Base-by-base conservation (phyloP, 257 asterid genomes). In the Penstemon newberryi region DNA sequence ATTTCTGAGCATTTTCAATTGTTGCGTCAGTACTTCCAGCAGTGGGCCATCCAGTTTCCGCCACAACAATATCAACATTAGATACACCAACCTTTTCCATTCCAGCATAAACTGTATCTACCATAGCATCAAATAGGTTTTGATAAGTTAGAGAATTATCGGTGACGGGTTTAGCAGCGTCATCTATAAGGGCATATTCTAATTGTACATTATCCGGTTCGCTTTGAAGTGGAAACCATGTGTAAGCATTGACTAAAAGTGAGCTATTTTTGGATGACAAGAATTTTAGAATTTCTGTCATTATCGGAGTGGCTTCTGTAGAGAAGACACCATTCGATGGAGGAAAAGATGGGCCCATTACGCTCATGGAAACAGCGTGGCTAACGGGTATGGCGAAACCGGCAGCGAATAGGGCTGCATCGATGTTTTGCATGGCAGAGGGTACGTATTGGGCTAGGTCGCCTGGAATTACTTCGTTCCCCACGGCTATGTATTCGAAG, bases 111-210 rank as follows among this genome's bases (percentile, higher is more conserved):
- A 60, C 61, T 0, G 86, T 56, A 40, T 85, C 90, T 5, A 73
- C 67, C 78, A 80, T 82, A 3, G 87, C 78, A 13, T 76, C 80
- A 12, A 85, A 80, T 3, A 85, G 18, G 64, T 80, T 85, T 0
- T 5, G 2, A 50, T 82, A 85, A 12, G 45, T 36, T 3, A 68
- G 44, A 3, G 44, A 4, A 1, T 56, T 63, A 2, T 76, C 86
- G 0, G 0, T 44, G 4, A 75, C 51, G 0, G 33, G 5, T 0
- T 47, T 12, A 0, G 70, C 58, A 3, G 49, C 44, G 1, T 52
- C 55, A 38, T 11, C 0, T 0, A 80, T 61, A 10, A 85, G 81
- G 2, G 85, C 84, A 39, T 75, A 85, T 1, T 64, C 76, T 25
- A 82, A 19, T 3, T 47, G 56, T n/a, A 84, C 60, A 10, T 69